These are phyloP conservation scores for Zalaria sp. DNA, from an alignment of 2,329 filamentous ascomycete species.

Conservation along the genomic window DNA sequence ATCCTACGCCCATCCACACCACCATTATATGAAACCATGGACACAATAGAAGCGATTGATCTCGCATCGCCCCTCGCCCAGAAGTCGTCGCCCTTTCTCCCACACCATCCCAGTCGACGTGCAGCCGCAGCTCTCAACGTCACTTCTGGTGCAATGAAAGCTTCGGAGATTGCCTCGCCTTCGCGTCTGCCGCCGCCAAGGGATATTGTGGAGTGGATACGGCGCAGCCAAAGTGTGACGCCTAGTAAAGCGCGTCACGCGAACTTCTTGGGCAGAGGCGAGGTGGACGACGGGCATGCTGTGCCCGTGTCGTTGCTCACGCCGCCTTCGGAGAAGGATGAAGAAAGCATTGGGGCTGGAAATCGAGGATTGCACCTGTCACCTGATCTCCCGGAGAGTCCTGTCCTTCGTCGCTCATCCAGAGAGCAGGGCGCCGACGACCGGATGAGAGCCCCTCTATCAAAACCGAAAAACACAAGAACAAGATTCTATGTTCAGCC, in stretches of 20 bases:
- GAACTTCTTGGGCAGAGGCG: neutral
- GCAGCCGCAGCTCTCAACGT: neutral
- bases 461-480: too few species aligned
- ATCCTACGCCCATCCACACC: slow-evolving; percentile 4
- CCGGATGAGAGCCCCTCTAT: too few species aligned
- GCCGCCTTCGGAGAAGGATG: neutral
- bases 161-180: neutral
- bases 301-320: neutral
- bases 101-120: too few species aligned
- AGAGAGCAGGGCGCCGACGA: too few species aligned
- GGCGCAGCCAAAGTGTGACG: neutral
- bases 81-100: neutral
- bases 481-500: slow-evolving; percentile 11
- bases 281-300: neutral
- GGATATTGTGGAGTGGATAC: neutral
- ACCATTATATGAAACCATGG: neutral
- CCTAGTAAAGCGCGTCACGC: neutral
- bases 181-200: neutral
- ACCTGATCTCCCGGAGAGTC: too few species aligned
- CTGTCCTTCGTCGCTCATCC: too few species aligned
- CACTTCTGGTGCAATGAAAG: neutral
- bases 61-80: slow-evolving; percentile 6
- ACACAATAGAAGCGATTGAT: slow-evolving; percentile 9
- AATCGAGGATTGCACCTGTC: too few species aligned
- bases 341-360: slow-evolving; percentile 2